phyloP scores from a whole-genome alignment of 768 basidiomycete genomes.

The Rhizopogon sp. region DNA sequence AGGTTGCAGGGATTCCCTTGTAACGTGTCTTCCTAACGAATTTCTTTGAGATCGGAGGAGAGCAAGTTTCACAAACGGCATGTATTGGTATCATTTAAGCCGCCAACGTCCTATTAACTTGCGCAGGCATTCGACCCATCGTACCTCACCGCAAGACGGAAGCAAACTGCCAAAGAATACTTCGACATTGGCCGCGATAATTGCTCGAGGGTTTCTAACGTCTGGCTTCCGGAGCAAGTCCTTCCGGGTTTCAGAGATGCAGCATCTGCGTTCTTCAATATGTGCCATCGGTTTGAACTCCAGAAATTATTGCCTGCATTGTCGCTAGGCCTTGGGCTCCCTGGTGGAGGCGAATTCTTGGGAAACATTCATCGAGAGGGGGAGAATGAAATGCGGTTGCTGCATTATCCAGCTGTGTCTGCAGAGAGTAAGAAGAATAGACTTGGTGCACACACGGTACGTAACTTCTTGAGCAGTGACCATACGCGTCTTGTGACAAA shows the following conservation, averaged over 20 bases:
- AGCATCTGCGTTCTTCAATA: slow-evolving; percentile 48
- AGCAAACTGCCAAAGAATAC: slow-evolving; percentile 42
- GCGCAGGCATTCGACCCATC: slow-evolving; percentile 27
- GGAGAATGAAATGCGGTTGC: slow-evolving; percentile 52
- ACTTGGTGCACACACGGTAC: slow-evolving; percentile 29
- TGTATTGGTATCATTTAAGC: neutral
- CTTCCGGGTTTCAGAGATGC: slow-evolving; percentile 51
- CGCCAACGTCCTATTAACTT: neutral
- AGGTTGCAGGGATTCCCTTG: neutral
- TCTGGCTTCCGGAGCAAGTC: slow-evolving; percentile 50
- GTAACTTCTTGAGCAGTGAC: neutral
- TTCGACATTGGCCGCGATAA: slow-evolving; percentile 50
- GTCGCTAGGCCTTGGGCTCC: slow-evolving; percentile 38
- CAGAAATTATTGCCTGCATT: slow-evolving; percentile 41
- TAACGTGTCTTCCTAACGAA: too few relatives aligned
- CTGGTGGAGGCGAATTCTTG: slow-evolving; percentile 40
- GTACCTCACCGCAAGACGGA: slow-evolving; percentile 23
- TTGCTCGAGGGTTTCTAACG: slow-evolving; percentile 41
- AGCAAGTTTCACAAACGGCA: slow-evolving; percentile 31
- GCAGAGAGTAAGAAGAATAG: slow-evolving; percentile 22
- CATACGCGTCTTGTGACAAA: neutral
- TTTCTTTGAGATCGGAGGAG: slow-evolving; percentile 31
- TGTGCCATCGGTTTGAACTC: slow-evolving; percentile 31
- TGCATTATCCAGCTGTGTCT: slow-evolving; percentile 45
- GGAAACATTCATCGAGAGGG: slow-evolving; percentile 33